These are phyloP conservation scores for Macrophomina tecta DNA, from an alignment of 2,329 filamentous ascomycete genomes.

Conservation along the genomic window DNA sequence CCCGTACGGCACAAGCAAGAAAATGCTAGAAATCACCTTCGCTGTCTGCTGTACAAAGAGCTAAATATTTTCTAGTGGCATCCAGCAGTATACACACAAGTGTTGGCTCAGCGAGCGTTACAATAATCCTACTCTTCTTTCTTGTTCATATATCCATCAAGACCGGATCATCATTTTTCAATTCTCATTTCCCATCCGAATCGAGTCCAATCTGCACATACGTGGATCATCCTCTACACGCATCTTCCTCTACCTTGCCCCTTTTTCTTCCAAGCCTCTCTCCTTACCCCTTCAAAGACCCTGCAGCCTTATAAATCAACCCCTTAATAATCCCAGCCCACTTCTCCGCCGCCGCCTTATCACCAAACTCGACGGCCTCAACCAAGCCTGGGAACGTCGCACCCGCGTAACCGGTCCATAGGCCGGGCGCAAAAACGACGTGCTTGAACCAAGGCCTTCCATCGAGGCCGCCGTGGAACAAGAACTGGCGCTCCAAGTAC, in stretches of 20 bases:
- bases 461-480: slow-evolving; percentile 78
- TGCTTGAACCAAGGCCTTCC: slow-evolving; percentile 90
- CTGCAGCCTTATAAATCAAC: slow-evolving; percentile 43
- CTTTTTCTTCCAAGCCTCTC: not conserved
- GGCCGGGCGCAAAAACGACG: slow-evolving; percentile 86
- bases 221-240: not conserved
- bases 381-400: slow-evolving; percentile 70
- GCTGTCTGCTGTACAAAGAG: no score
- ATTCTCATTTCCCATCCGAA: no score
- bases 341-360: slow-evolving; percentile 45
- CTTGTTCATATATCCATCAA: no score
- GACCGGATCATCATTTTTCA: no score
- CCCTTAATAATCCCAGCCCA: slow-evolving; percentile 52
- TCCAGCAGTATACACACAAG: no score
- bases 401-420: slow-evolving; percentile 91
- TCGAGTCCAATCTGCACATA: not conserved
- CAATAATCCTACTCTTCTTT: no score
- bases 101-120: no score
- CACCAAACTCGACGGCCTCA: slow-evolving; percentile 62
- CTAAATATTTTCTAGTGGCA: no score
- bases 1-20: no score
- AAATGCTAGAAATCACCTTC: no score
- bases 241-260: not conserved
- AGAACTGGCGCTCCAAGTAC: slow-evolving; percentile 77
- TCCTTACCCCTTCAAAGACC: slow-evolving; percentile 36